phyloP scores from a whole-genome alignment of 352 stramenopile genomes.

The Globisporangium lucens region DNA sequence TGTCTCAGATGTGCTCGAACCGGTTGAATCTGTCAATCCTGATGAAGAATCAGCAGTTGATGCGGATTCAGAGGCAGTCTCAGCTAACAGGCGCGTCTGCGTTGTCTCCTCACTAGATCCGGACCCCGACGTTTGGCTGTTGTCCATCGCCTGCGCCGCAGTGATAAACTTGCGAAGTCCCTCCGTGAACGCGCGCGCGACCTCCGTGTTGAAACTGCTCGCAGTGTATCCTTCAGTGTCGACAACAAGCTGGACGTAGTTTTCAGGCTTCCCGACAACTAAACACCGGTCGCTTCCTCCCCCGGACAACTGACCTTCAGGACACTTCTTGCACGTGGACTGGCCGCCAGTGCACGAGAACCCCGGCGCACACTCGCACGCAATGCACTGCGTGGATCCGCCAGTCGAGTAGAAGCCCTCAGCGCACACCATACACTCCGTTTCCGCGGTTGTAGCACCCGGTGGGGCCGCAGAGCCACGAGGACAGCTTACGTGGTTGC shows the following conservation, averaged over 20 bases:
- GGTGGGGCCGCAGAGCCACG: constrained; percentile 32
- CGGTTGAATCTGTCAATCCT: too few relatives aligned
- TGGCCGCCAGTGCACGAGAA: constrained; percentile 27
- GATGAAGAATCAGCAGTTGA: neutral
- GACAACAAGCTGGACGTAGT: constrained; percentile 39
- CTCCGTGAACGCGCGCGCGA: constrained; percentile 27
- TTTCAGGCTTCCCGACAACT: constrained; percentile 17
- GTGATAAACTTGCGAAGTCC: constrained; percentile 38
- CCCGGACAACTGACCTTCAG: constrained; percentile 17
- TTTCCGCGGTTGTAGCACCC: constrained; percentile 21
- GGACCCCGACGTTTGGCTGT: neutral
- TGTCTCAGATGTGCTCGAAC: too few relatives aligned
- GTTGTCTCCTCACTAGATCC: constrained; percentile 1
- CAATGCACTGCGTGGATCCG: constrained; percentile 41
- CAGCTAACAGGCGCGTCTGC: neutral
- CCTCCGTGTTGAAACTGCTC: constrained; percentile 38
- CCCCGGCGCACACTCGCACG: constrained; percentile 31
- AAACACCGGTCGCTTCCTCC: constrained; percentile 35
- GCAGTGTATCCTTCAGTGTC: constrained; percentile 44
- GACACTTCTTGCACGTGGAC: constrained; percentile 33
- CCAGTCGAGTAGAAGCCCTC: constrained; percentile 51
- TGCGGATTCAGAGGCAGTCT: neutral
- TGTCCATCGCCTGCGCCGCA: constrained; percentile 10
- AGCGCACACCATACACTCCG: constrained; percentile 35
- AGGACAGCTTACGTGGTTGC: constrained; percentile 30